Percentiles rank a stretch among this genome's conserved stretches.
Evolutionary conservation across 495 filamentous ascomycete species (phyloP).

Genomic region (Friedmanniomyces endolithicus): DNA sequence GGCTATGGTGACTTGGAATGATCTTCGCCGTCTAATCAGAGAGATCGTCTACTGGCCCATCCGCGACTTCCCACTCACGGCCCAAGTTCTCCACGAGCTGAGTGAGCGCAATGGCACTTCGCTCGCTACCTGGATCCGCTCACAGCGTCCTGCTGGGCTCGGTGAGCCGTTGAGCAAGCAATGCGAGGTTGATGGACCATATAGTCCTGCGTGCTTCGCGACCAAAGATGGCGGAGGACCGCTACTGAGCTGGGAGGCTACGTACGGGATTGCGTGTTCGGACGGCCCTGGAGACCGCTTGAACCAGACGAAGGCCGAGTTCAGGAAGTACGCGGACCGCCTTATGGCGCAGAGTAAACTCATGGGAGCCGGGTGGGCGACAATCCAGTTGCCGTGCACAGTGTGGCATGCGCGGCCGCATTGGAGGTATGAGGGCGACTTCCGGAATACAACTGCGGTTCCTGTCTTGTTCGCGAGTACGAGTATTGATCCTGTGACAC

Average conservation of each 20-base stretch:
- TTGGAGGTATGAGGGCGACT: constrained; percentile 44
- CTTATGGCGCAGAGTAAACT: constrained; percentile 38
- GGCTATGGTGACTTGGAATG: constrained; percentile 25
- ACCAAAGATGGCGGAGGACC: neutral
- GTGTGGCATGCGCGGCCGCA: constrained; percentile 45
- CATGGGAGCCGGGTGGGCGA: constrained; percentile 48
- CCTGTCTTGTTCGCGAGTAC: constrained; percentile 38
- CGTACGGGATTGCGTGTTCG: constrained; percentile 48
- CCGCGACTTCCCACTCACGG: constrained; percentile 42
- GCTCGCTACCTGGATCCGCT: neutral
- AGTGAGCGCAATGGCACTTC: constrained; percentile 39
- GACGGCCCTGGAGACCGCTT: constrained; percentile 40
- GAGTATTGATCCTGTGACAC: constrained; percentile 45
- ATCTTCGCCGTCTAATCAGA: constrained; percentile 30
- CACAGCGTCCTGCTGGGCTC: constrained; percentile 26
- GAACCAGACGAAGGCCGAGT: constrained; percentile 32
- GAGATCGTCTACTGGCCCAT: constrained; percentile 47
- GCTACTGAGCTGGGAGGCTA: constrained; percentile 29
- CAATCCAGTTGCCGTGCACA: constrained; percentile 44
- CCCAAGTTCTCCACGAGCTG: constrained; percentile 42
- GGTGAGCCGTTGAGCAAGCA: constrained; percentile 30
- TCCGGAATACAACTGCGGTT: constrained; percentile 36
- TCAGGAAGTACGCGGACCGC: constrained; percentile 35
- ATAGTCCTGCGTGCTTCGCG: constrained; percentile 5
- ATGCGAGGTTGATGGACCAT: constrained; percentile 8